These are phyloP conservation scores for Termitomyces sp. DNA, from an alignment of 768 basidiomycete genomes.

Conservation along the genomic window DNA sequence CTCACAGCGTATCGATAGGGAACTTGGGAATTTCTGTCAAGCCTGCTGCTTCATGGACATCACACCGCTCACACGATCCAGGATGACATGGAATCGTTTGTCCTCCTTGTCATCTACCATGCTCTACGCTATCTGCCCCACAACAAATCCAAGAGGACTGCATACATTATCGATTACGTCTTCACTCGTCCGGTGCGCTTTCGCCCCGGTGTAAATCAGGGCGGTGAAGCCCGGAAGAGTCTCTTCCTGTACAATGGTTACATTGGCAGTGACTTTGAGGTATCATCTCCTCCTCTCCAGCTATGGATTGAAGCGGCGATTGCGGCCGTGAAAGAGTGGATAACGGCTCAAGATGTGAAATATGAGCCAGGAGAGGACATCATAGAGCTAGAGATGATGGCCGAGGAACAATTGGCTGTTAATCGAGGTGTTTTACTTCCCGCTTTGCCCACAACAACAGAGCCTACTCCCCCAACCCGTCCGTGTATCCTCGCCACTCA, in stretches of 20 bases:
- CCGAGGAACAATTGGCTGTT: background rate
- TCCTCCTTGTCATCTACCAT: background rate
- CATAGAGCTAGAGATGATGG: background rate
- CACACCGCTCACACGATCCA: background rate
- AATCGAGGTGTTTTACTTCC: background rate
- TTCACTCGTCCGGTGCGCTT: background rate
- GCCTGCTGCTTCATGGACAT: background rate
- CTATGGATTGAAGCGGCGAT: background rate
- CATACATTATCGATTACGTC: background rate
- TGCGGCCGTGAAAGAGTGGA: background rate
- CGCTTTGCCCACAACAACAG: background rate
- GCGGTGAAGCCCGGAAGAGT: background rate
- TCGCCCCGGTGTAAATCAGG: rapidly evolving
- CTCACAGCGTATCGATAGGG: background rate
- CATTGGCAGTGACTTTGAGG: background rate
- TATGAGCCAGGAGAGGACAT: no score
- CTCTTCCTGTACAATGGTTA: background rate
- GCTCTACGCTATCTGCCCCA: background rate
- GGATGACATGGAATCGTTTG: background rate
- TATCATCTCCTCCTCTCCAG: background rate
- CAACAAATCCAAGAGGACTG: background rate
- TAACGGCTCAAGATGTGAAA: background rate
- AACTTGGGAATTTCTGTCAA: background rate
- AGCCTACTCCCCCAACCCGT: background rate
- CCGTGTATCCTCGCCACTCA: background rate